Base-by-base conservation (phyloP, 2,329 filamentous ascomycete species). In the Aspergillus glaucus region DNA sequence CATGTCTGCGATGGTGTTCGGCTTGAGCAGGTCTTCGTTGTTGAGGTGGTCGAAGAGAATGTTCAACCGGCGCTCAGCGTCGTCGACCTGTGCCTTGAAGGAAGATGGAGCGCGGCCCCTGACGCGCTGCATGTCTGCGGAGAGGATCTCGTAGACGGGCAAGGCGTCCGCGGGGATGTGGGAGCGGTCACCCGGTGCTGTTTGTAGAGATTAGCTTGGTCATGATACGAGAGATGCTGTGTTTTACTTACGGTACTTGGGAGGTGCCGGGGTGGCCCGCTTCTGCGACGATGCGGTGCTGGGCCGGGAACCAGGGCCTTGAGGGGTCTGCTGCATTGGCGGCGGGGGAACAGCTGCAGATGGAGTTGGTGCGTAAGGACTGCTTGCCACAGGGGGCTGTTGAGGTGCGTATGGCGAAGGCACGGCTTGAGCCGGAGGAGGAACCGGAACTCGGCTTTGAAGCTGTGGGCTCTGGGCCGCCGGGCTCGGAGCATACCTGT, bases 41-140 rank as follows among this genome's bases (percentile, higher is more conserved):
- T 97, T 98, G 43, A 98, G 77, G 68, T 96, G 90, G 64, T 98
- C 92, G 66, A 96, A 97, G n/a, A 98, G 76, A 44, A 96, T 84
- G 61, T 87, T 88, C 50, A 98, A 79, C 24, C 93, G 84, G 73
- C 95, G 95, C 67, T 95, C 88, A 2, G 91, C 93, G 66, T 97
- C 93, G 61, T 89, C 87, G 17, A 98, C 90, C 66, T 97, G 91
- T 12, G 84, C 79, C 54, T 88, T 85, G 73, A 93, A 96, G 14
- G 85, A 84, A n/a, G 85, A 76, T 15, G 93, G 93, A 0, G 93
- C 93, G 58, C 88, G 86, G 28, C 84, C 74, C 51, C 91, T 91
- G 48, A 98, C 87, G 30, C 90, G 87, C 60, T 92, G 85, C 82
- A 97, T 90, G 59, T 97, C 92, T 28, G 80, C 79, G 47, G 76